A percentile compares a stretch with the other conserved stretches of the same genome.
Evolutionary conservation across 2,329 filamentous ascomycete species (phyloP).

Genomic region (Trichophyton simii): DNA sequence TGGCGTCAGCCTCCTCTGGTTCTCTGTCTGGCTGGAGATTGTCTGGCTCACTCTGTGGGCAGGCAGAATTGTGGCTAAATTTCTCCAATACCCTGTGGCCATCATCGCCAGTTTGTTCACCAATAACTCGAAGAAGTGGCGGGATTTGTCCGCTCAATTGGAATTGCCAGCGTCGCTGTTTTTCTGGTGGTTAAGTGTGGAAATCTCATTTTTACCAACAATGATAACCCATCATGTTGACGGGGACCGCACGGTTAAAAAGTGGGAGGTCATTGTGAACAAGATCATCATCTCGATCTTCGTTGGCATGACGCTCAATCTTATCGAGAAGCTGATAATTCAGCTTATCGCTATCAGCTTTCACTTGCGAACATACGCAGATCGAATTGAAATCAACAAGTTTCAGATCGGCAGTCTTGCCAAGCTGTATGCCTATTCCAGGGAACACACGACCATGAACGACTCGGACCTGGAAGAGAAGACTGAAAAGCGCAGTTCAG

Average conservation of each 20-base stretch:
- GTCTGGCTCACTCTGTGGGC: constrained; percentile 88
- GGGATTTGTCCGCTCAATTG: constrained; percentile 70
- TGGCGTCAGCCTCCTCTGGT: constrained; percentile 73
- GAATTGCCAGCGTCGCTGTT: constrained; percentile 79
- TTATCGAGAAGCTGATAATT: constrained; percentile 83
- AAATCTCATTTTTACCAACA: constrained; percentile 75
- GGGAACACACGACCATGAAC: constrained; percentile 52
- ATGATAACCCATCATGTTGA: constrained; percentile 54
- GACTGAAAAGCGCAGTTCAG: constrained; percentile 40
- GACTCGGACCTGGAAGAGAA: constrained; percentile 65
- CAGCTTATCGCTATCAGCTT: constrained; percentile 92
- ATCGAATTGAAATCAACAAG: constrained; percentile 84
- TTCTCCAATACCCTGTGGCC: constrained; percentile 49
- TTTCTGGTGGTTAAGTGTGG: constrained; percentile 79
- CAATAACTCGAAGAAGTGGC: constrained; percentile 86
- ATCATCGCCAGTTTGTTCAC: constrained; percentile 62
- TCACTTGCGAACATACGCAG: constrained; percentile 78
- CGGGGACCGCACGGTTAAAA: constrained; percentile 39
- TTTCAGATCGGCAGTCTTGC: constrained; percentile 62
- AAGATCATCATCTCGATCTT: constrained; percentile 82
- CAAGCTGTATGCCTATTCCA: constrained; percentile 54
- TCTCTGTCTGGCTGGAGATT: constrained; percentile 88
- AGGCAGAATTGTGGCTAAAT: constrained; percentile 53
- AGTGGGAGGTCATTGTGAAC: constrained; percentile 68
- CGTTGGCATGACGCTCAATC: constrained; percentile 65